These are phyloP conservation scores for Nothophoma quercina DNA, from an alignment of 2,329 filamentous ascomycete genomes.

Conservation along the genomic window DNA sequence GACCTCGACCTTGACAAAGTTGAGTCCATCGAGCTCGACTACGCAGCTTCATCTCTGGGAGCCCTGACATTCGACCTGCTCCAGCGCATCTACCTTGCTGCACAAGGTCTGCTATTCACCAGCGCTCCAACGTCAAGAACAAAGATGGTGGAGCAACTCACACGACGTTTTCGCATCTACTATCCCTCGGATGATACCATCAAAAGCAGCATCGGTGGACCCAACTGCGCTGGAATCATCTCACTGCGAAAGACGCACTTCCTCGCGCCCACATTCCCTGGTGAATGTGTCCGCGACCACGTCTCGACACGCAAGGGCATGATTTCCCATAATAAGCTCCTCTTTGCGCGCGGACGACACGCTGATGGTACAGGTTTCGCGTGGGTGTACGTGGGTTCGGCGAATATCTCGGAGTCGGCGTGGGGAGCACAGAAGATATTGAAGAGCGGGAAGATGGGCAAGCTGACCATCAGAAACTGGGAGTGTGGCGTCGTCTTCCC, in stretches of 20 bases:
- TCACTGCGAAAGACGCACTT: slow-evolving; percentile 80
- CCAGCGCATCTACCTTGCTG: slow-evolving; percentile 64
- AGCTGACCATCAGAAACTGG: slow-evolving; percentile 84
- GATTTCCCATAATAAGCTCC: slow-evolving; percentile 87
- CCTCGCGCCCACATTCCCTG: slow-evolving; percentile 73
- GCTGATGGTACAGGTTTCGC: slow-evolving; percentile 53
- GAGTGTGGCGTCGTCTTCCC: slow-evolving; percentile 89
- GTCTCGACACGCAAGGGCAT: slow-evolving; percentile 73
- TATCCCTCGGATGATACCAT: slow-evolving; percentile 56
- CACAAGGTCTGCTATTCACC: slow-evolving; percentile 51
- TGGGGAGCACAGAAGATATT: slow-evolving; percentile 86
- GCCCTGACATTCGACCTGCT: slow-evolving; percentile 79
- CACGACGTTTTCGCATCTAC: slow-evolving; percentile 39
- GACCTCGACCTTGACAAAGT: slow-evolving; percentile 39
- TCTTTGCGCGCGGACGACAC: slow-evolving; percentile 42
- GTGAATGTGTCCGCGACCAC: slow-evolving; percentile 75
- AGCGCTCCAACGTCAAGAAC: too few species aligned
- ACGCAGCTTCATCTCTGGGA: slow-evolving; percentile 82
- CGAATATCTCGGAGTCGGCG: slow-evolving; percentile 91
- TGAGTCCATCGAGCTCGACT: slow-evolving; percentile 71
- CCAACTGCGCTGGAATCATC: slow-evolving; percentile 75
- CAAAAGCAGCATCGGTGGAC: slow-evolving; percentile 67
- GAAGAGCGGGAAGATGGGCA: slow-evolving; percentile 69
- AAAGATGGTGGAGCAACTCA: slow-evolving; percentile 10
- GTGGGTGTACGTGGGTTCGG: slow-evolving; percentile 89